Conservation (phyloP, 2,329 filamentous ascomycete species). For the Fusarium sp. region DNA sequence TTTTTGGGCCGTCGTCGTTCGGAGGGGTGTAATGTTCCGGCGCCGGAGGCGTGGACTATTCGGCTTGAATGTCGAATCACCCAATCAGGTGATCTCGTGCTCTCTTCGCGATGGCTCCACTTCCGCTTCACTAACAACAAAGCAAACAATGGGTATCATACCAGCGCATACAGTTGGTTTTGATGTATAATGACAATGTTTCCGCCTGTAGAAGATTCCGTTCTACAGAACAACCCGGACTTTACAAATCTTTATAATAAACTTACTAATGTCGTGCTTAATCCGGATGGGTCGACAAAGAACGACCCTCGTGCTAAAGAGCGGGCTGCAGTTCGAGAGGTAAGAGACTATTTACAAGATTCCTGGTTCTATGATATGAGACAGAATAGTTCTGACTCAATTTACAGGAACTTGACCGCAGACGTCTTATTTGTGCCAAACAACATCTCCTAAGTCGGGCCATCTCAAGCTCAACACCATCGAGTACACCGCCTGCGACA, state of each 20-base stretch:
- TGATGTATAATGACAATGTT: constrained; percentile 60
- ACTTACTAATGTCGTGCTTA: constrained; percentile 67
- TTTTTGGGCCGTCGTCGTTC: constrained; percentile 43
- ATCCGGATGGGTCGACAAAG: constrained; percentile 70
- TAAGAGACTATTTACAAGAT: constrained; percentile 49
- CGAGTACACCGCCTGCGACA: constrained; percentile 43
- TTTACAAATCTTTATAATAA: constrained; percentile 71
- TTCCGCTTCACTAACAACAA: constrained; percentile 28
- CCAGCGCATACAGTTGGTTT: neutral
- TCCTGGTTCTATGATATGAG: neutral
- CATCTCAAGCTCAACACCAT: constrained; percentile 60
- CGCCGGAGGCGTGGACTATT: constrained; percentile 22
- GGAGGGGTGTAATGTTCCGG: constrained; percentile 48
- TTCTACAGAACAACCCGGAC: constrained; percentile 69
- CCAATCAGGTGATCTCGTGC: constrained; percentile 56
- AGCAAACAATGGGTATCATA: constrained; percentile 7
- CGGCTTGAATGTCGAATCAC: neutral
- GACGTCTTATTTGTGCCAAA: constrained; percentile 64
- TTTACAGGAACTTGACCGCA: constrained; percentile 62
- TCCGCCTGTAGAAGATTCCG: constrained; percentile 67
- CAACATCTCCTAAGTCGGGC: constrained; percentile 65
- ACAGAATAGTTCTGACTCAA: neutral
- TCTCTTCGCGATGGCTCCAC: constrained; percentile 47
- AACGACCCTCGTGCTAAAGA: constrained; percentile 64
- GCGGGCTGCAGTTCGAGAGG: constrained; percentile 63